Evolutionary conservation across 805 yeast species (phyloP).

Genomic region (Wickerhamiella nectarea): DNA sequence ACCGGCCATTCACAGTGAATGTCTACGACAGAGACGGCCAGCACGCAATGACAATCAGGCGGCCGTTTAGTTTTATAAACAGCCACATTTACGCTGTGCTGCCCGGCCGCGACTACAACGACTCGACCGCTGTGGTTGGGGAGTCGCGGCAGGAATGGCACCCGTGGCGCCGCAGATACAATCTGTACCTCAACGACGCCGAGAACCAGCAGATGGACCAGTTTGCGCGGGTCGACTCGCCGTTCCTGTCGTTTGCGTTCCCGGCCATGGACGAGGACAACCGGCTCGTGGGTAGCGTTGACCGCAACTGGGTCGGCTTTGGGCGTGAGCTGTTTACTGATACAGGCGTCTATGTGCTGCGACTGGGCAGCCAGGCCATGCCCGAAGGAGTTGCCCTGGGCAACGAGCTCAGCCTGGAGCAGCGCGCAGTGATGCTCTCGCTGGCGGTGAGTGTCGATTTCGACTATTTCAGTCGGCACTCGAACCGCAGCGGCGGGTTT

Average conservation of each 20-base stretch:
- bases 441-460: slow-evolving; percentile 88
- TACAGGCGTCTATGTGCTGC: slow-evolving; percentile 77
- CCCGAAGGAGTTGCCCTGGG: slow-evolving; percentile 27
- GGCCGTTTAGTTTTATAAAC: slow-evolving; percentile 82
- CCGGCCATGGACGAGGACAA: slow-evolving; percentile 52
- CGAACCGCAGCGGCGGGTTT: slow-evolving; percentile 34
- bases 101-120: slow-evolving; percentile 36
- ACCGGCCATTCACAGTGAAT: slow-evolving; percentile 49
- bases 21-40: slow-evolving; percentile 26
- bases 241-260: slow-evolving; percentile 75
- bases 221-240: slow-evolving; percentile 79
- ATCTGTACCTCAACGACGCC: slow-evolving; percentile 40
- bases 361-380: slow-evolving; percentile 63
- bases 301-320: slow-evolving; percentile 89
- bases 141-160: slow-evolving; percentile 92
- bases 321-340: slow-evolving; percentile 90
- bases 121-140: slow-evolving; percentile 46
- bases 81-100: slow-evolving; percentile 66
- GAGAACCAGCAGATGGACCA: slow-evolving; percentile 43
- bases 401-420: slow-evolving; percentile 51
- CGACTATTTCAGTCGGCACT: slow-evolving; percentile 92
- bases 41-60: slow-evolving; percentile 36
- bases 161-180: slow-evolving; percentile 79
- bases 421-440: slow-evolving; percentile 74
- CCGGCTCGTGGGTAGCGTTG: slow-evolving; percentile 57